phyloP scores from a whole-genome alignment of 495 filamentous ascomycete species.

The Delitschia confertaspora region DNA sequence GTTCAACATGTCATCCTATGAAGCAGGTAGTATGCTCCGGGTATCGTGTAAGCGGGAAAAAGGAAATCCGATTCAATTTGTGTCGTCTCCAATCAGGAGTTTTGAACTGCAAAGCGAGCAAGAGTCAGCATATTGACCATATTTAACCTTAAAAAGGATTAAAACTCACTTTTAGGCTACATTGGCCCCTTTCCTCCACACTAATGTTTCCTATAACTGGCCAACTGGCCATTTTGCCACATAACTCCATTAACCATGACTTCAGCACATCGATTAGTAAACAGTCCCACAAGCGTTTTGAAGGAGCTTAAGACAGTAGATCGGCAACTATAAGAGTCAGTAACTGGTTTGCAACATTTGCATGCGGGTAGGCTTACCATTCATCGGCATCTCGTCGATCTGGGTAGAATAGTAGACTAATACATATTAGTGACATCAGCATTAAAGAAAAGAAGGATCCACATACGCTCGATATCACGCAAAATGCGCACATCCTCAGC shows the following conservation, averaged over 20 bases:
- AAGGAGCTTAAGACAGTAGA: conserved; percentile 10
- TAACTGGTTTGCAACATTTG: neutral
- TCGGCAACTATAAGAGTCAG: conserved; percentile 12
- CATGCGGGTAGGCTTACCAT: conserved; percentile 35
- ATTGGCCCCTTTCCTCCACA: conserved; percentile 6
- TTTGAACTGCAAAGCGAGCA: too few species aligned
- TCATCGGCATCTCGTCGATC: conserved; percentile 99
- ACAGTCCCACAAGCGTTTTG: too few species aligned
- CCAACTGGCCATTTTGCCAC: neutral
- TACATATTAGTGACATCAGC: conserved; percentile 33
- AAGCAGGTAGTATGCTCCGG: too few species aligned
- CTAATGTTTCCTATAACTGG: conserved; percentile 3
- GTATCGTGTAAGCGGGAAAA: too few species aligned
- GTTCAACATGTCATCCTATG: too few species aligned
- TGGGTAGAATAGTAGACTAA: conserved; percentile 91
- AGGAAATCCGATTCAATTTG: too few species aligned
- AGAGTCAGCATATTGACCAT: neutral
- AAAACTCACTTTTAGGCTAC: neutral
- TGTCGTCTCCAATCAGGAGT: too few species aligned
- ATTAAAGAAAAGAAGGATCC: neutral
- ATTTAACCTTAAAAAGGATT: neutral
- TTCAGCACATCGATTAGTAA: neutral
- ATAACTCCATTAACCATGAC: neutral
- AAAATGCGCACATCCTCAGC: conserved; percentile 95
- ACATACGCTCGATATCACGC: conserved; percentile 83